Evolutionary conservation across 805 yeast genomes (phyloP), one percentile per base, ranked within the genome.

Genomic region (Wickerhamia fluorescens): DNA sequence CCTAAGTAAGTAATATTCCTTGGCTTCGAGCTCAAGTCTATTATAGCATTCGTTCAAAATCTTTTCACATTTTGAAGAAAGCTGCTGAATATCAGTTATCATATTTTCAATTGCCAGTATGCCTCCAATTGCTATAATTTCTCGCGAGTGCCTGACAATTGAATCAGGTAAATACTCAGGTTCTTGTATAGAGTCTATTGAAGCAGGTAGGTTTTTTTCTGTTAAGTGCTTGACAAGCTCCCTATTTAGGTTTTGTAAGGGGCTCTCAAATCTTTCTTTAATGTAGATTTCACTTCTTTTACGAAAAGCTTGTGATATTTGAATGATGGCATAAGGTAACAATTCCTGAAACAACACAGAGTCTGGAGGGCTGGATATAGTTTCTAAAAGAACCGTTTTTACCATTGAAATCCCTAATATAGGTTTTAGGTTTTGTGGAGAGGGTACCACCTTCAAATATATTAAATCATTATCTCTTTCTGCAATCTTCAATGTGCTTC

Each of bases 381-480:
- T n/a, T n/a, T n/a, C n/a, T n/a, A n/a, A n/a, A n/a, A n/a, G n/a
- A n/a, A n/a, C n/a, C n/a, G n/a, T n/a, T 29, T 71, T 71, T 2
- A 79, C 85, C 66, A 81, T 73, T 4, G 69, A 50, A 0, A 75
- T 77, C 2, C 69, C 68, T 2, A 53, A 45, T 3, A 76, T 58
- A 0, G 59, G 42, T 1, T 71, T 59, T 2, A 75, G 11, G 10
- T 20, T 13, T 0, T 45, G 34, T 6, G 40, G 44, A 1, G 37
- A 41, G 0, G 94, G 94, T 1, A 85, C 75, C 2, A 61, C 56
- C 34, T 81, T 78, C 22, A 83, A 54, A 50, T 85, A 84, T 5
- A 88, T 76, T 41, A 86, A 60, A 44, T 86, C 88, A 47, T 87
- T 87, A 40, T 87, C 96, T 39, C 76, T 68, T 38, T 81, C 86